Evolutionary conservation across 768 basidiomycete species (phyloP), one percentile per base, ranked within the genome.

Genomic region (Artomyces pyxidatus): DNA sequence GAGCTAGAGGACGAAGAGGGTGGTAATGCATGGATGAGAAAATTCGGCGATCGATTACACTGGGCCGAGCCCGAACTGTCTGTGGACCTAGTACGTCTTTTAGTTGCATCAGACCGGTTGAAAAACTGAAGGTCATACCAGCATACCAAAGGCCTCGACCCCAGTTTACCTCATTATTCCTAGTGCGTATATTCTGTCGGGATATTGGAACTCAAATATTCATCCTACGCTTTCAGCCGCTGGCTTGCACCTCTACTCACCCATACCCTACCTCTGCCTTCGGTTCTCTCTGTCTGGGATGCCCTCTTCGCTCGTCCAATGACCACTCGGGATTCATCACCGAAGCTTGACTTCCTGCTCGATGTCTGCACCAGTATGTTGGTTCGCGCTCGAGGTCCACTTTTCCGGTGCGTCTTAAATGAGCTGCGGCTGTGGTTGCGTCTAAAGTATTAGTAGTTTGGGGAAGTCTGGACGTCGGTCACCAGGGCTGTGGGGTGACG

Each of bases 231-330:
- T 23, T 37, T 32, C 52, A 88, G 87, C 63, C 83, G 80, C 39
- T 90, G 87, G 87, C 67, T 89, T 10, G 76, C 83, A 11, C 76
- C 85, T 10, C 58, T 90, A 6, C 64, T 89, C 19, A 76, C 83
- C 0, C 86, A 88, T 55, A 83, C 86, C 1, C 61, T 90, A n/a
- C 83, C 87, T 0, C 56, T 85, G 17, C 58, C 74, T 1, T 74
- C 77, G 7, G 68, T 85, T 8, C 65, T 85, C 16, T 68, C 74
- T 14, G 63, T 80, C 4, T 90, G 88, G 88, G 87, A 90, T 60
- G 74, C 75, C 3, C 56, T 90, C 11, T 85, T 88, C 53, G 74
- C 83, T 43, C 70, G 72, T 29, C 74, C 76, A 0, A 70, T 71
- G 66, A 69, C 78, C 55, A 71, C 76, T 38, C 75, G 77, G 29